A percentile compares a stretch with the other conserved stretches of the same genome.
Evolutionary conservation across 2,329 filamentous ascomycete species (phyloP).

Genomic region (Sphaerulina vaccinii): DNA sequence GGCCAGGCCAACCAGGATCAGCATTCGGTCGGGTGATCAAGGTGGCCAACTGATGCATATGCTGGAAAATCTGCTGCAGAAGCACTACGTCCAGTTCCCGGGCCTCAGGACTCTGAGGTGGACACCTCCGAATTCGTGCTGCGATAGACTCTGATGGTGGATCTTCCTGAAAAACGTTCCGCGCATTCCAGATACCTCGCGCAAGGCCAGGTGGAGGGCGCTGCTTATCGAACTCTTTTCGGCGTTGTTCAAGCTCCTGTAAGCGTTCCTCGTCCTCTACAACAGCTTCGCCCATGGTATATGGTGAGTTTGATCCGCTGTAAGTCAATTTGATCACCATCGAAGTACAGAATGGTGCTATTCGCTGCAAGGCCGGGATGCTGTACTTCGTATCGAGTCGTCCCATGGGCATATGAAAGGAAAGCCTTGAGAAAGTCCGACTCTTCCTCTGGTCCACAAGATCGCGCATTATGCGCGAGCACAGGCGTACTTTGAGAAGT

Average conservation of each 20-base stretch:
- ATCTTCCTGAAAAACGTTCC: background rate
- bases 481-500: constrained; percentile 21
- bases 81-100: constrained; percentile 19
- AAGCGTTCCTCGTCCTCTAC: background rate
- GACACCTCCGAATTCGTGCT: too few species aligned
- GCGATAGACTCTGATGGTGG: background rate
- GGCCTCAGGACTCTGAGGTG: background rate
- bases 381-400: background rate
- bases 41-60: background rate
- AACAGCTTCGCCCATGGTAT: background rate
- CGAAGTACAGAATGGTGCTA: constrained; percentile 8
- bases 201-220: background rate
- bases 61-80: constrained; percentile 3
- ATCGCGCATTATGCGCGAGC: constrained; percentile 12
- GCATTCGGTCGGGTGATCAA: constrained; percentile 31
- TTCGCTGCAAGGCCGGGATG: constrained; percentile 2
- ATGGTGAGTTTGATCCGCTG: background rate
- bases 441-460: constrained; percentile 9
- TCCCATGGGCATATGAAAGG: constrained; percentile 1
- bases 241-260: background rate
- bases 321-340: constrained; percentile 7
- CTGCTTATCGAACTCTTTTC: background rate
- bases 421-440: constrained; percentile 7
- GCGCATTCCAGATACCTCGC: background rate
- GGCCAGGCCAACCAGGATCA: constrained; percentile 34